Base-by-base conservation (phyloP, 1,139 yeast species). In the Groenewaldozyma sp. region DNA sequence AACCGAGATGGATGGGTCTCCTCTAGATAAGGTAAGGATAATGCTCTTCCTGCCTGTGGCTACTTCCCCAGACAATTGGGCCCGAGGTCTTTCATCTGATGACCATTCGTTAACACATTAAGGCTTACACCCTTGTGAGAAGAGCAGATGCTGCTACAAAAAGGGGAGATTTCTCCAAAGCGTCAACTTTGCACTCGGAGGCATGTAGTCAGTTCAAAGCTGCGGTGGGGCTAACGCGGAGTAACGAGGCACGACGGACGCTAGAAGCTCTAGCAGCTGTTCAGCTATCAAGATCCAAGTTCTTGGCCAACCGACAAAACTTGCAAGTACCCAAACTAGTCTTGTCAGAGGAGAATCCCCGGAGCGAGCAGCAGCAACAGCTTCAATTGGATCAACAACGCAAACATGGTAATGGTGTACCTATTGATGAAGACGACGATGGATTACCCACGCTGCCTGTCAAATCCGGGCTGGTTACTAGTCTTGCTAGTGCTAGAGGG, bases 401-500 rank as follows among this genome's bases (percentile, higher is more conserved):
- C n/a, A n/a, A n/a, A n/a, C 7, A 22, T 22, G 26, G 26, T 22
- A 7, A 22, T 7, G 11, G 11, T 22, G 7, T 7, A 11, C 26
- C 21, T 18, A 28, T 22, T 24, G 10, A 13, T 21, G 20, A 29
- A 16, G 29, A 33, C 28, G 14, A 26, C 21, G 9, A 26, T 11
- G 24, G 19, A 31, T 29, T n/a, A 38, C 14, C 40, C 21, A 18
- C 37, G 35, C 20, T 31, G 28, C 16, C 42, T 39, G 37, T 35
- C 35, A 37, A 13, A n/a, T 52, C 47, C 18, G 51, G 49, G 22
- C 44, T 55, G 28, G 46, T 56, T 2, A 34, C 48, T 6, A 49
- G 58, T 1, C 37, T 56, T 21, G 61, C 62, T 3, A 48, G 56
- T 1, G 61, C 62, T 2, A 42, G 61, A 34, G 62, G 62, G 6